Evolutionary conservation across 2,329 filamentous ascomycete genomes (phyloP), one percentile per base, ranked within the genome.

Genomic region (Hymenoscyphus linearis): DNA sequence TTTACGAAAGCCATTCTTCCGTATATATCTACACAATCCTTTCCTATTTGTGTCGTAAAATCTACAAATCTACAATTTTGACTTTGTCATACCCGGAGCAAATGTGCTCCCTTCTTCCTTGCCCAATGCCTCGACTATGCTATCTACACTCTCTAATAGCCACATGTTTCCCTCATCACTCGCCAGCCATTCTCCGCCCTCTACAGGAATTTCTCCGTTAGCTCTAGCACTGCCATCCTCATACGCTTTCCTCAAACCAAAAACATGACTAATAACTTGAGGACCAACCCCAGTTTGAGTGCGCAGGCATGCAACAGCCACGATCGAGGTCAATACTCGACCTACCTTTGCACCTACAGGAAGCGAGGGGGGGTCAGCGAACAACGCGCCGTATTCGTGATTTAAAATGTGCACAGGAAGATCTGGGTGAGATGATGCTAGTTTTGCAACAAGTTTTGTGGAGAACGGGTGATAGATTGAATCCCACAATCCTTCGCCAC

Each of bases 221-320:
- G 75, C 80, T 73, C 66, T 63, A n/a, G 74, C 81, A 22, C 77
- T 78, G 1, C 87, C 89, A 73, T 91, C 86, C 65, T 89, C 85
- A 57, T 88, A 80, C 0, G 85, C 89, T 77, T 95, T 95, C 62
- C 88, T 76, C 74, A 96, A 72, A 0, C 91, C 91, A 76, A 92
- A 93, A 0, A 95, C 80, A 74, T 96, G 91, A 66, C 87, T 91
- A 18, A 89, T 76, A 13, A 96, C 89, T 78, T 95, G 91, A 1
- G 90, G 91, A 0, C 86, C 91, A 0, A 95, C 91, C 0, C 91
- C 91, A 10, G 88, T 89, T 79, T 95, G 91, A 52, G 90, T 83
- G 3, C 91, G 77, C 72, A 96, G 73, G 69, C 89, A 92, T 4
- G 89, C 80, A 34, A 96, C 81, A 0, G 88, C 91, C 4, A 92